Conservation (phyloP, 495 filamentous ascomycete species). For the Cetradonia linearis region DNA sequence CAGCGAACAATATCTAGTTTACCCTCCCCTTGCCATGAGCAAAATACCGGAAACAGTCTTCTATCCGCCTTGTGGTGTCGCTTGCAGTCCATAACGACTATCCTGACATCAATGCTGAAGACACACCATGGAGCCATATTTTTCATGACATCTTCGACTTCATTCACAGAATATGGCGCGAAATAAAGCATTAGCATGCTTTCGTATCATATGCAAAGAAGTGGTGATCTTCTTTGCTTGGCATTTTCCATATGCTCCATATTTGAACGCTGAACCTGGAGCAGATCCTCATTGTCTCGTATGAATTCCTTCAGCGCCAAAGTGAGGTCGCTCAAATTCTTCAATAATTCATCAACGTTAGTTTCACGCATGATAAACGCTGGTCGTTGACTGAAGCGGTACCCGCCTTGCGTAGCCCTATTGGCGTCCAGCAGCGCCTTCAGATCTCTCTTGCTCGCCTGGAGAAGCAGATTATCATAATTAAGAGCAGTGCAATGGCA, state of each 20-base stretch:
- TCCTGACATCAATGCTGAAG: conserved; percentile 1
- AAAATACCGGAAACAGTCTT: neutral
- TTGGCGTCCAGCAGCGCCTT: neutral
- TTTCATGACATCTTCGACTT: neutral
- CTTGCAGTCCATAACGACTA: neutral
- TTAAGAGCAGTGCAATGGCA: too few relatives aligned
- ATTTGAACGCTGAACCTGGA: neutral
- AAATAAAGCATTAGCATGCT: conserved; percentile 2
- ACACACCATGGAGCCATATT: neutral
- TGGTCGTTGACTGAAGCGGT: neutral
- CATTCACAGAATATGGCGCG: neutral
- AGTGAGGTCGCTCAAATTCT: neutral
- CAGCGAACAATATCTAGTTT: too few relatives aligned
- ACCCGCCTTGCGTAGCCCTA: neutral
- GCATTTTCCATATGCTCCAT: neutral
- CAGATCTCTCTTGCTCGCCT: neutral
- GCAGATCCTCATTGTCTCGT: neutral
- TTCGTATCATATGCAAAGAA: conserved; percentile 3
- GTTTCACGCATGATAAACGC: conserved; percentile 6
- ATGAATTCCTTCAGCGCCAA: neutral
- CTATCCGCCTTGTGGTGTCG: neutral
- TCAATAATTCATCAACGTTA: neutral
- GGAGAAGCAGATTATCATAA: neutral
- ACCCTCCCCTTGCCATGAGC: neutral
- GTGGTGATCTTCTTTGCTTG: neutral